Conservation (phyloP, 805 yeast genomes). For the Huiozyma sinensis region DNA sequence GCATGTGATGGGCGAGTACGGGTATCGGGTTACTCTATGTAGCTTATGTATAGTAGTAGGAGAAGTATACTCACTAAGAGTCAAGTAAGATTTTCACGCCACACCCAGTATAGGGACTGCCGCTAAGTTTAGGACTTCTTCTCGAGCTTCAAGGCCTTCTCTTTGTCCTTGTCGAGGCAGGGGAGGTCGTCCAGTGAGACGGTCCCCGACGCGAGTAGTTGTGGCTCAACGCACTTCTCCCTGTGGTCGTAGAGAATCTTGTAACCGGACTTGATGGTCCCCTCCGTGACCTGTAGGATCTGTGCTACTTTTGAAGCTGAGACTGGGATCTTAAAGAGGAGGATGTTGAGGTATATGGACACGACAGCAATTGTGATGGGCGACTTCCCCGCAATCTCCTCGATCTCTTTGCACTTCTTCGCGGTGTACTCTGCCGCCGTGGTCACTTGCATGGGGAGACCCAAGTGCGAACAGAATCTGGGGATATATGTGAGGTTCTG, state of each 20-base stretch:
- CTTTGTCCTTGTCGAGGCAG: constrained; percentile 23
- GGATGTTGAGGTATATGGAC: constrained; percentile 85
- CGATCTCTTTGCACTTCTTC: constrained; percentile 76
- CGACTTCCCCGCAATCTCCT: constrained; percentile 90
- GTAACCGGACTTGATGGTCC: constrained; percentile 89
- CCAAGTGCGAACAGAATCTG: constrained; percentile 91
- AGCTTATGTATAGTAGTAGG: too few relatives aligned
- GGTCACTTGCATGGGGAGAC: constrained; percentile 71
- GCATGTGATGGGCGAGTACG: not conserved
- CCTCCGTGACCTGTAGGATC: constrained; percentile 92
- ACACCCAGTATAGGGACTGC: too few relatives aligned
- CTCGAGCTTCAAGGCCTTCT: not conserved
- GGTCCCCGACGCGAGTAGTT: constrained; percentile 22
- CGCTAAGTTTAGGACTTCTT: too few relatives aligned
- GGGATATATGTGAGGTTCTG: constrained; percentile 94
- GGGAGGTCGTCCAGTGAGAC: constrained; percentile 25
- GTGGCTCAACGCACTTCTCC: constrained; percentile 43
- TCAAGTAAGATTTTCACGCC: too few relatives aligned
- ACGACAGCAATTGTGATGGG: constrained; percentile 98
- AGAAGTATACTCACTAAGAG: too few relatives aligned
- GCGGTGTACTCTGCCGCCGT: constrained; percentile 92
- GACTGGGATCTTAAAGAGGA: constrained; percentile 71
- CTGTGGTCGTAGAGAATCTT: constrained; percentile 69
- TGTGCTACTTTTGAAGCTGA: constrained; percentile 78
- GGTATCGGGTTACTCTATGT: too few relatives aligned